Evolutionary conservation across 2,329 filamentous ascomycete species (phyloP).

Genomic region (Xylaria polymorpha): DNA sequence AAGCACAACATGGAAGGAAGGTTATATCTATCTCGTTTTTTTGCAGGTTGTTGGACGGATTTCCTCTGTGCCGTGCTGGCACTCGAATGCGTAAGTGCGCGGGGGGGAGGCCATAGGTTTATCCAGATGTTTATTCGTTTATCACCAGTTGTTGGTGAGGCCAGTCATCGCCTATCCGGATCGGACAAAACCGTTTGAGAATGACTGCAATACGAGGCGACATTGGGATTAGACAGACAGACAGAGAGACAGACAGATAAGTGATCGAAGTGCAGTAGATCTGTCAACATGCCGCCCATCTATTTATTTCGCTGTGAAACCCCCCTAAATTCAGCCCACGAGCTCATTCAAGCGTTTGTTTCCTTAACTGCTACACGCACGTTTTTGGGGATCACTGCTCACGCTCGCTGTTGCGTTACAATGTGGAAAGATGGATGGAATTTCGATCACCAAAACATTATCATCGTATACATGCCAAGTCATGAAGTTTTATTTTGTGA

Average conservation of each 20-base stretch:
- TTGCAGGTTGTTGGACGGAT: not conserved
- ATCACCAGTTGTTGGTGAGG: not conserved
- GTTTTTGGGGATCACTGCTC: too few species aligned
- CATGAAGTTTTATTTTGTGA: not conserved
- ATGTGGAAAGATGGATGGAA: not conserved
- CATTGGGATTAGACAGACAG: conserved; percentile 1
- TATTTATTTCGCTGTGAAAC: not conserved
- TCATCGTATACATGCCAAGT: not conserved
- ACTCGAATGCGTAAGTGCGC: not conserved
- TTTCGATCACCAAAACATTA: not conserved
- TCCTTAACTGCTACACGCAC: not conserved
- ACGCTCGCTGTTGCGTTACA: too few species aligned
- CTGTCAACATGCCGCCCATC: not conserved
- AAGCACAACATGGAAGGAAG: conserved; percentile 4
- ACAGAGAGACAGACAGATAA: not conserved
- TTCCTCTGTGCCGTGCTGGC: not conserved
- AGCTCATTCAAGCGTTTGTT: not conserved
- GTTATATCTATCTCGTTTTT: not conserved
- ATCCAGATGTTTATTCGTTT: not conserved
- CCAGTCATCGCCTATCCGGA: not conserved
- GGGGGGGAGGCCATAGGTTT: not conserved
- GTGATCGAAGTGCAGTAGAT: not conserved
- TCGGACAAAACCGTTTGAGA: not conserved
- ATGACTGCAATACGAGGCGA: not conserved
- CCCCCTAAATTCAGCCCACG: too few species aligned